Evolutionary conservation across 352 stramenopile genomes (phyloP).

Genomic region (Phytophthora colocasiae): DNA sequence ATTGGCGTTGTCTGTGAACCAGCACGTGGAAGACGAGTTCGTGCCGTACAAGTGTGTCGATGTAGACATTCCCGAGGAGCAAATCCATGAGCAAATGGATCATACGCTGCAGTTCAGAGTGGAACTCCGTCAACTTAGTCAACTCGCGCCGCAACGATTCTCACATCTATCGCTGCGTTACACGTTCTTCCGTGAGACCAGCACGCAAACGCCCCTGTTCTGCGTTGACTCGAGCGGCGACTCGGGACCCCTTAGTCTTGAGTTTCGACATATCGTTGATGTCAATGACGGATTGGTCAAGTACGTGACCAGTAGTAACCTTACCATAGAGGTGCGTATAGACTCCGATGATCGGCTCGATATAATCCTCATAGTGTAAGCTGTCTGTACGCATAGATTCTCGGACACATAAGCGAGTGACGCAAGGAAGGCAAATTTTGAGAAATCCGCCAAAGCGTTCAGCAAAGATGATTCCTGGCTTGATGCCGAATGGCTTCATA

Average conservation of each 20-base stretch:
- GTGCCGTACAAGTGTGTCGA: slow-evolving; percentile 39
- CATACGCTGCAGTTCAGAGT: slow-evolving; percentile 57
- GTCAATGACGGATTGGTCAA: slow-evolving; percentile 61
- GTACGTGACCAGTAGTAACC: slow-evolving; percentile 50
- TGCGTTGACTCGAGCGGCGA: slow-evolving; percentile 14
- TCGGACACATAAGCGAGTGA: slow-evolving; percentile 28
- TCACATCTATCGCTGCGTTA: slow-evolving; percentile 53
- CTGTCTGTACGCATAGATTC: slow-evolving; percentile 20
- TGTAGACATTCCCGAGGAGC: slow-evolving; percentile 53
- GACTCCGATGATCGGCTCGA: not conserved
- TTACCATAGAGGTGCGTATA: slow-evolving; percentile 54
- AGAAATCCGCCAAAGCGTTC: slow-evolving; percentile 2
- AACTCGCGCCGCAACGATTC: slow-evolving; percentile 43
- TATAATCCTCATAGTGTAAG: no score
- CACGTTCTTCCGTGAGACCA: slow-evolving; percentile 52
- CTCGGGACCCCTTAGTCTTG: slow-evolving; percentile 19
- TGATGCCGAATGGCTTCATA: slow-evolving; percentile 17
- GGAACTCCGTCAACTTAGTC: slow-evolving; percentile 29
- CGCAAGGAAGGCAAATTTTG: not conserved
- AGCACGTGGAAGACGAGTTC: slow-evolving; percentile 34
- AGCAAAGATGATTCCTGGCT: not conserved
- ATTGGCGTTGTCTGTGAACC: not conserved
- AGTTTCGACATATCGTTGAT: slow-evolving; percentile 52
- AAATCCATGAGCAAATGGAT: slow-evolving; percentile 62
- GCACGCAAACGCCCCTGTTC: slow-evolving; percentile 35